Conservation (phyloP, 345 rosid species). For the Sonneratia caseolaris region DNA sequence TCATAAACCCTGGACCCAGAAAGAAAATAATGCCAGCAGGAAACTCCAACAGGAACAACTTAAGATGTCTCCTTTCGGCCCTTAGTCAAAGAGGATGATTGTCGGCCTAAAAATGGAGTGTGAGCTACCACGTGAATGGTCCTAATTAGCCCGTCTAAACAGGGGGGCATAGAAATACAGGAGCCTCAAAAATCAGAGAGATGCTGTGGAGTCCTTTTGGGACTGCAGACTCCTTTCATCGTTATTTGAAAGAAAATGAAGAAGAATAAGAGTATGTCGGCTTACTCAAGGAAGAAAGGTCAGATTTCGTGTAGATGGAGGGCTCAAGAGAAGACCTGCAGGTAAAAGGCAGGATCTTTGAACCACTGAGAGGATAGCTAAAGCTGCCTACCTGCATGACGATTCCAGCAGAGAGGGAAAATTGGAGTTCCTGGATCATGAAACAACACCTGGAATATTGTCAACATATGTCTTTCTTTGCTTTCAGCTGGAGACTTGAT, state of each 20-base stretch:
- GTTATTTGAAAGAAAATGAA: conserved; percentile 25
- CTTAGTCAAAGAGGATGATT: not conserved
- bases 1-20: not conserved
- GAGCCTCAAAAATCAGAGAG: not conserved
- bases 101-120: not conserved
- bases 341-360: not conserved
- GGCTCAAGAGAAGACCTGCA: not conserved
- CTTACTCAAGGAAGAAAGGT: conserved; percentile 8
- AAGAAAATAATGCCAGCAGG: not conserved
- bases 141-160: not conserved
- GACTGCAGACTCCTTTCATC: conserved; percentile 20
- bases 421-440: not conserved
- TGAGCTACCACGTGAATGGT: not conserved
- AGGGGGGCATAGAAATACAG: not conserved
- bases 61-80: not conserved
- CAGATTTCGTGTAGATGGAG: not conserved
- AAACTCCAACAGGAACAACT: not conserved
- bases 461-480: not conserved
- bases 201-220: not conserved
- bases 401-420: not conserved
- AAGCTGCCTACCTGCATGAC: not conserved
- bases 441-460: not conserved
- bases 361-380: not conserved
- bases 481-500: conserved; percentile 4
- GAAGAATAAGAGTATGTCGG: conserved; percentile 12